Evolutionary conservation across 176 grass and related monocot genomes (phyloP), one percentile per base, ranked within the genome.

Genomic region (Puya raimondii): DNA sequence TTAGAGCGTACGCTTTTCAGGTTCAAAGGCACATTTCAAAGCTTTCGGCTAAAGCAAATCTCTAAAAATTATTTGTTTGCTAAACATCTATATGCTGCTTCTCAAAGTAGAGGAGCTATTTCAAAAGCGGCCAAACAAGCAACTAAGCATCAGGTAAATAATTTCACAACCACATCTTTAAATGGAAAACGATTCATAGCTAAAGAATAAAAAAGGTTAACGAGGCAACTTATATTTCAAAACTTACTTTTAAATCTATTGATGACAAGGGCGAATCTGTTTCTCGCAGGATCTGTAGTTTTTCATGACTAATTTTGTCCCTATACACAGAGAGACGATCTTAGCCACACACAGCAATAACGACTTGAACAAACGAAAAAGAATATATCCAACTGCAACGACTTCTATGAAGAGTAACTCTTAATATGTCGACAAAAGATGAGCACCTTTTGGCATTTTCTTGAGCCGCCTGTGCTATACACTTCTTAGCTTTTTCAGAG

Each of bases 381-480:
- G 21, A 2, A 16, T 12, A 18, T 18, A 14, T 33, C 33, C 33
- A 7, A 42, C 7, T 42, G 33, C 33, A 61, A 59, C 9, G 56
- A 22, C 17, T 17, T 58, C 54, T 58, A 8, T 58, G 18, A 58
- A 58, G 13, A 61, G 56, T 61, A 61, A 61, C 22, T 20, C 16
- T 10, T 61, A 17, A 10, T 18, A 18, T 61, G 56, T 22, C 2
- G 9, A 22, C 16, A 61, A 13, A 18, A 11, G 21, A 61, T 76
- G 12, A 75, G 23, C 73, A 92, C 89, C 89, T 88, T 65, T 53
- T 85, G 64, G 15, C 42, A 63, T 21, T 80, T 23, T 83, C 80
- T 65, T 72, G 70, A 33, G 59, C 7, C 56, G 48, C 51, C 64
- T 85, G 72, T 80, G 54, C 20, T 2, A 12, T 69, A 1, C 20